These are phyloP conservation scores for Rhododendron ferrugineum DNA, from an alignment of 148 eudicot genomes.

Conservation along the genomic window DNA sequence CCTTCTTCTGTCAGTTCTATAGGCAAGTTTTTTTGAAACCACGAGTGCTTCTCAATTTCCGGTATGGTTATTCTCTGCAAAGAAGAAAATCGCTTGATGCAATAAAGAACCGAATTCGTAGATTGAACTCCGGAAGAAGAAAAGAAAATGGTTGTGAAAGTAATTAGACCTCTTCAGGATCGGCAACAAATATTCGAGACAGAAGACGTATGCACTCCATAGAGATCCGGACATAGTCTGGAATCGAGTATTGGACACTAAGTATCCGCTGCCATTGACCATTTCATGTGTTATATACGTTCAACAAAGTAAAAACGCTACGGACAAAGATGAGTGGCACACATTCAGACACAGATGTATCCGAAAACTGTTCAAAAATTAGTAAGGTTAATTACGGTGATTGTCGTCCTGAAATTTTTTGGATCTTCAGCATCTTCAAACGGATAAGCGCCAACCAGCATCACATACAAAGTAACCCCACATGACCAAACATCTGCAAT, in stretches of 20 bases:
- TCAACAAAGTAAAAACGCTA: not conserved
- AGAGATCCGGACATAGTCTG: slow-evolving; percentile 48
- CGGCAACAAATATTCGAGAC: slow-evolving; percentile 62
- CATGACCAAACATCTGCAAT: slow-evolving; percentile 97
- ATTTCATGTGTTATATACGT: not conserved
- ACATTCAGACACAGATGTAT: slow-evolving; percentile 28
- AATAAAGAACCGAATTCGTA: not conserved
- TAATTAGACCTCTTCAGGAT: slow-evolving; percentile 61
- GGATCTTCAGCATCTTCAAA: slow-evolving; percentile 79
- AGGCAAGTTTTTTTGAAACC: slow-evolving; percentile 81
- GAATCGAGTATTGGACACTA: slow-evolving; percentile 55
- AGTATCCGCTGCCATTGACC: slow-evolving; percentile 57
- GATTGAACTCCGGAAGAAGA: not conserved
- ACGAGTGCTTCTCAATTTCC: slow-evolving; percentile 73
- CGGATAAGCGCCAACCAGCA: slow-evolving; percentile 88
- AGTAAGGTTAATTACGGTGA: not conserved
- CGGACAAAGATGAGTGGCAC: not conserved
- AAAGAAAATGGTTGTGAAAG: not conserved
- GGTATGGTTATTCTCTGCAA: slow-evolving; percentile 76
- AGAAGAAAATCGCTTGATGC: not conserved
- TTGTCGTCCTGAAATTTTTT: slow-evolving; percentile 57
- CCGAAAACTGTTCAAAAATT: not conserved
- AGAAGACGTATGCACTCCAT: slow-evolving; percentile 65
- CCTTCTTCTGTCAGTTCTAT: slow-evolving; percentile 61
- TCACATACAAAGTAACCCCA: slow-evolving; percentile 86